phyloP scores from a whole-genome alignment of 352 stramenopile species.

The Pythium vanterpoolii region DNA sequence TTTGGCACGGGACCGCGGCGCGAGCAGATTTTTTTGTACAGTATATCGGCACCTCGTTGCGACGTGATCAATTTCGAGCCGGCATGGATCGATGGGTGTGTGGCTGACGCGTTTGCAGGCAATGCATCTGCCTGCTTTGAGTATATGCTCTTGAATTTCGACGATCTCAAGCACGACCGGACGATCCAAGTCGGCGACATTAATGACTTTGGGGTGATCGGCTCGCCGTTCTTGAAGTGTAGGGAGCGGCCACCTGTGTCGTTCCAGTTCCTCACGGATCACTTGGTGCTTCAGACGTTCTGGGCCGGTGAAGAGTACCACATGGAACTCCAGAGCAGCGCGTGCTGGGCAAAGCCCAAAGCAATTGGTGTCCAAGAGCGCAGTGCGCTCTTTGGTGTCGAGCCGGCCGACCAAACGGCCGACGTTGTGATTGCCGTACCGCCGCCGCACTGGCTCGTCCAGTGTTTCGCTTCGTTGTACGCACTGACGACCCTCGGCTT shows the following conservation, averaged over 20 bases:
- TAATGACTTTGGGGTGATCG: conserved; percentile 26
- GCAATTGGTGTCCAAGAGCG: neutral
- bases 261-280: conserved; percentile 31
- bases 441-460: too few species aligned
- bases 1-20: conserved; percentile 26
- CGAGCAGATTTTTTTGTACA: conserved; percentile 28
- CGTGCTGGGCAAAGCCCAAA: conserved; percentile 16
- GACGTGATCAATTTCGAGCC: conserved; percentile 30
- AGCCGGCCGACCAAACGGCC: conserved; percentile 17
- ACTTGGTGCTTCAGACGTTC: conserved; percentile 30
- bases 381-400: conserved; percentile 24
- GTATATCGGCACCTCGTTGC: conserved; percentile 35
- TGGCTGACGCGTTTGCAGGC: neutral
- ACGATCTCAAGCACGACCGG: conserved; percentile 13
- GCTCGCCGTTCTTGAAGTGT: conserved; percentile 31
- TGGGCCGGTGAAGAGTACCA: conserved; percentile 28
- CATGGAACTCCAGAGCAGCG: conserved; percentile 34
- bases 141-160: conserved; percentile 35
- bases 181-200: conserved; percentile 26
- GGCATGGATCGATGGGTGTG: conserved; percentile 20
- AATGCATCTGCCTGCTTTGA: conserved; percentile 26
- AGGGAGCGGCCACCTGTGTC: conserved; percentile 8
- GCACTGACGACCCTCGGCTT: too few species aligned
- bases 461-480: too few species aligned
- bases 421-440: neutral